Evolutionary conservation across 306 rosid genomes (phyloP), one percentile per base, ranked within the genome.

Genomic region (Lotus japonicus): DNA sequence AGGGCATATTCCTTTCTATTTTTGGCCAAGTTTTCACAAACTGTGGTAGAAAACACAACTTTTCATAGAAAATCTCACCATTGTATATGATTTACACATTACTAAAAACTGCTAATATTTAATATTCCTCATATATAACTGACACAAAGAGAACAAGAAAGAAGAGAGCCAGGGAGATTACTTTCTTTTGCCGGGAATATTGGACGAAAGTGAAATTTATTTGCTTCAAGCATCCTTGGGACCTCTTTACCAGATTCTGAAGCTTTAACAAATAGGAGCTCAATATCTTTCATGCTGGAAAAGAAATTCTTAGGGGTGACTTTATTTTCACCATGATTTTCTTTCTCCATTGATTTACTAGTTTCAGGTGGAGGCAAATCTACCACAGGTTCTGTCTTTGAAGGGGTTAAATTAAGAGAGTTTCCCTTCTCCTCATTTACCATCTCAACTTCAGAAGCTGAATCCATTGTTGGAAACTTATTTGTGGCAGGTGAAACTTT

Each of bases 201-300:
- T 7, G 96, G 97, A 64, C 96, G 91, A 68, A 95, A 90, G 71
- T 95, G 94, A 61, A 90, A 78, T 79, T 95, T 95, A 71, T 95
- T 90, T 70, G 99, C 97, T 81, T 90, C 97, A 76, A 95, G 97
- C 99, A 95, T 95, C 86, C 87, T 88, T 52, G 99, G 99, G 80
- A 95, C 90, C 85, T 88, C 99, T 82, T 50, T 76, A 43, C 97
- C 95, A 44, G 95, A 84, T 19, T 90, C 96, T 15, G 91, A 88
- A 76, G 99, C 97, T 80, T 82, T 85, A 74, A 42, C 43, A 75
- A 90, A 95, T 53, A 88, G 91, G 68, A 33, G 1, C 66, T 95
- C 99, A 55, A 95, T 77, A 50, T 95, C 96, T 78, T 79, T 88
- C 72, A 90, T 77, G 78, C 96, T 88, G 39, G 89, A 79, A 83